Evolutionary conservation across 352 stramenopile genomes (phyloP).

Genomic region (Globisporangium nagaii): DNA sequence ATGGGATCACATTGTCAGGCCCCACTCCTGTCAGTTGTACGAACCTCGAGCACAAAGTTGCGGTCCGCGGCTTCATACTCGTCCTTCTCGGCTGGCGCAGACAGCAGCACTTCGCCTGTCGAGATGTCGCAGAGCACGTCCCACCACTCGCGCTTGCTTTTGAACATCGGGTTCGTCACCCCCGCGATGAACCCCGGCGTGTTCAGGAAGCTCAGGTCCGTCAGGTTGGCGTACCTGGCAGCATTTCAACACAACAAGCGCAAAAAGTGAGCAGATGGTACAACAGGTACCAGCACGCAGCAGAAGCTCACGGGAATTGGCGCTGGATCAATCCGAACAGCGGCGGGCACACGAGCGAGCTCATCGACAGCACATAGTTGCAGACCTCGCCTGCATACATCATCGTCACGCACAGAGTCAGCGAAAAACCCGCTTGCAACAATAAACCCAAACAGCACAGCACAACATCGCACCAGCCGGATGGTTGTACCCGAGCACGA

Average conservation of each 20-base stretch:
- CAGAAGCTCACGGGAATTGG: constrained; percentile 50
- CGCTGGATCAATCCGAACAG: constrained; percentile 74
- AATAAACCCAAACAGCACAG: too few species aligned
- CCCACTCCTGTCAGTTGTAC: too few species aligned
- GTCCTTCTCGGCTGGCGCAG: constrained; percentile 54
- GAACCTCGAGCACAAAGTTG: constrained; percentile 76
- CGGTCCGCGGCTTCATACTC: constrained; percentile 66
- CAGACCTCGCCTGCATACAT: constrained; percentile 57
- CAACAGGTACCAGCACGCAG: too few species aligned
- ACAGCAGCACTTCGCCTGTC: constrained; percentile 69
- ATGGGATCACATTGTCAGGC: too few species aligned
- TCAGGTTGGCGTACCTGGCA: constrained; percentile 80
- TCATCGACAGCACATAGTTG: constrained; percentile 84
- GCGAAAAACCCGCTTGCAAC: too few species aligned
- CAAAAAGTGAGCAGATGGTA: background rate
- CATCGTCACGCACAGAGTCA: background rate
- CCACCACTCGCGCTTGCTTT: constrained; percentile 89
- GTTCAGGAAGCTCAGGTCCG: constrained; percentile 81
- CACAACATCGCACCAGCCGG: constrained; percentile 64
- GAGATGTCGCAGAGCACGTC: constrained; percentile 87
- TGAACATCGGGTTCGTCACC: constrained; percentile 92
- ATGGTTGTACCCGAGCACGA: constrained; percentile 83
- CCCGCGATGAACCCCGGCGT: constrained; percentile 85
- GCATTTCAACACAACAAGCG: background rate
- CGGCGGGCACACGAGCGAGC: constrained; percentile 75